Percentiles rank a stretch among this genome's conserved stretches.
Conservation (phyloP, 2,329 filamentous ascomycete genomes). For the Penicillium sumatraense region DNA sequence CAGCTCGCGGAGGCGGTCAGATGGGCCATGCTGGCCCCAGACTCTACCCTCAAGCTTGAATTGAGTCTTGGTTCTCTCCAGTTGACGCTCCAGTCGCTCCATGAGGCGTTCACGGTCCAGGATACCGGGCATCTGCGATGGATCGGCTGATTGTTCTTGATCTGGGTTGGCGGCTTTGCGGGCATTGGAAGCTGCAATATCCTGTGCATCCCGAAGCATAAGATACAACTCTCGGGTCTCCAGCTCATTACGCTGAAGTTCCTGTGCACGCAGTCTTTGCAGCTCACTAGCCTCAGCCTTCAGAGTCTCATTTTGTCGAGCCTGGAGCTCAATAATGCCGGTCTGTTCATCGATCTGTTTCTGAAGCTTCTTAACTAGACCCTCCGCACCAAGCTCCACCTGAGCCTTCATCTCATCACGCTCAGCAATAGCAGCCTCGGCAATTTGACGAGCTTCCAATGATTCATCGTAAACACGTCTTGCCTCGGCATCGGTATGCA, state of each 20-base stretch:
- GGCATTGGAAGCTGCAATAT: constrained; percentile 90
- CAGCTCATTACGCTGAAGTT: constrained; percentile 91
- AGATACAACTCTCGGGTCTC: constrained; percentile 96
- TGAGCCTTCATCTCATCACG: constrained; percentile 91
- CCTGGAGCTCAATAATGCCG: constrained; percentile 86
- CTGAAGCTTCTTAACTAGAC: constrained; percentile 88
- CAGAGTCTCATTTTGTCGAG: constrained; percentile 81
- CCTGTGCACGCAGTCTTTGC: constrained; percentile 83
- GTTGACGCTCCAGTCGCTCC: constrained; percentile 90
- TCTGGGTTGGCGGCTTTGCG: constrained; percentile 52
- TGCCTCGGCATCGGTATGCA: constrained; percentile 95
- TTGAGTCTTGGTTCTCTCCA: constrained; percentile 96
- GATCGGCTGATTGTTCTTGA: constrained; percentile 60
- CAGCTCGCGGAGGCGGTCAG: constrained; percentile 86
- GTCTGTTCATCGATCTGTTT: constrained; percentile 92
- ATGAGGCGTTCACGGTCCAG: constrained; percentile 90
- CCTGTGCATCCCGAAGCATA: constrained; percentile 96
- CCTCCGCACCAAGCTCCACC: constrained; percentile 89
- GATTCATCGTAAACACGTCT: constrained; percentile 91
- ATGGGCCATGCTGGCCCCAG: constrained; percentile 86
- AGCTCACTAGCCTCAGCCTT: constrained; percentile 89
- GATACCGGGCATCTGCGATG: constrained; percentile 84
- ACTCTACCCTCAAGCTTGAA: constrained; percentile 94
- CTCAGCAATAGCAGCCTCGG: constrained; percentile 94
- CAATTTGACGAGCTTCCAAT: constrained; percentile 85